Conservation (phyloP, 2,329 filamentous ascomycete species). For the Raffaelea ambrosiae region DNA sequence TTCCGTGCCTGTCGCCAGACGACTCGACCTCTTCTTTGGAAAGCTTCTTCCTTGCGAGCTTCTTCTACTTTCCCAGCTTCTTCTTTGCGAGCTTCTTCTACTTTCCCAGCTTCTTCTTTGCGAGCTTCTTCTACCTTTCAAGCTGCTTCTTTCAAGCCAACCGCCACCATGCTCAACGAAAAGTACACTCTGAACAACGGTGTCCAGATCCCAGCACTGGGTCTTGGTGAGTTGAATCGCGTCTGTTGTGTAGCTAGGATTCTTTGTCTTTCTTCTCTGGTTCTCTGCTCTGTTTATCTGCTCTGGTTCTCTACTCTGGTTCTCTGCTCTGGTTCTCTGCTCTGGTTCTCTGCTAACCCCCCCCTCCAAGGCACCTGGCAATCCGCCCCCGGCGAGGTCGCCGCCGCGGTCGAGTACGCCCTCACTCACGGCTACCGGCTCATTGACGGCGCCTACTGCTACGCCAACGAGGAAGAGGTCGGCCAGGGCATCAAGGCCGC, state of each 20-base stretch:
- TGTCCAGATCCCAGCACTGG: slow-evolving; percentile 53
- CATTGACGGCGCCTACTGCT: slow-evolving; percentile 68
- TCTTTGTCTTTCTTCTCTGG: neutral
- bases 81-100: too few relatives aligned
- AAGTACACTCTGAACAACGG: slow-evolving; percentile 59
- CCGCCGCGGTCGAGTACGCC: slow-evolving; percentile 48
- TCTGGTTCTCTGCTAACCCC: neutral
- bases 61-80: too few relatives aligned
- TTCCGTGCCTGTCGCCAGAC: too few relatives aligned
- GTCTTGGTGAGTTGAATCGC: slow-evolving; percentile 49
- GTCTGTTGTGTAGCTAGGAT: neutral
- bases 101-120: neutral
- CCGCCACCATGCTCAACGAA: slow-evolving; percentile 42
- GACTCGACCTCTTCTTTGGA: too few relatives aligned
- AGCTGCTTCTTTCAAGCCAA: neutral
- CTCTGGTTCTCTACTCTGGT: neutral
- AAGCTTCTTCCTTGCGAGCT: too few relatives aligned
- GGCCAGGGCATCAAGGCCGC: slow-evolving; percentile 69
- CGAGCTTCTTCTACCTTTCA: neutral
- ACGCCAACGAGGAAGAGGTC: slow-evolving; percentile 76
- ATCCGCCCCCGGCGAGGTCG: slow-evolving; percentile 48
- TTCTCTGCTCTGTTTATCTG: neutral
- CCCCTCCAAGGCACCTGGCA: slow-evolving; percentile 58
- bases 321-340: neutral
- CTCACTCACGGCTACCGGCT: slow-evolving; percentile 49